Evolutionary conservation across 192 early-diverging fungal genomes (phyloP).

Genomic region (Coemansia sp.): DNA sequence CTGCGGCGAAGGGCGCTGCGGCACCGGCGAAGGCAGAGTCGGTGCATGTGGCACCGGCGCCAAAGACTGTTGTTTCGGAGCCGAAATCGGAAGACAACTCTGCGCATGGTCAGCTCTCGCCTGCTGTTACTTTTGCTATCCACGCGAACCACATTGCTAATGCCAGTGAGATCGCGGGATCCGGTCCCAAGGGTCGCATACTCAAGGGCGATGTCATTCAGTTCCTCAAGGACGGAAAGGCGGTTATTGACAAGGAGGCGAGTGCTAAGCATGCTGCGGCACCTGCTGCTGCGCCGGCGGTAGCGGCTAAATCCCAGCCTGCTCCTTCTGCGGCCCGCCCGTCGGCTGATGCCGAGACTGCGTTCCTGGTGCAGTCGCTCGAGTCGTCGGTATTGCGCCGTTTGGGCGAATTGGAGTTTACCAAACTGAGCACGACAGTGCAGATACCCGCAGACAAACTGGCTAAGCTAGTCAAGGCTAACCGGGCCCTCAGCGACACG

Average conservation of each 20-base stretch:
- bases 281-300: not conserved
- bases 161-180: slow-evolving; percentile 43
- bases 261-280: slow-evolving; percentile 3
- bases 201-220: slow-evolving; percentile 75
- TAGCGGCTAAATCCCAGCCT: not conserved
- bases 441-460: slow-evolving; percentile 39
- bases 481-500: slow-evolving; percentile 14
- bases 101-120: slow-evolving; percentile 29
- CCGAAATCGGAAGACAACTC: slow-evolving; percentile 17
- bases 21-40: not conserved
- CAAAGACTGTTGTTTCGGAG: slow-evolving; percentile 7
- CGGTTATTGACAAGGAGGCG: slow-evolving; percentile 49
- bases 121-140: slow-evolving; percentile 48
- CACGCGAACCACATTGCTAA: slow-evolving; percentile 48
- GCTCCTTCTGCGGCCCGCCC: not conserved
- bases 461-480: slow-evolving; percentile 18
- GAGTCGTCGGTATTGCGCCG: slow-evolving; percentile 47
- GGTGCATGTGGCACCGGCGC: not conserved
- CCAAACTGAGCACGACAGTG: slow-evolving; percentile 36
- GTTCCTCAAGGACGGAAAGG: slow-evolving; percentile 55
- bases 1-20: not conserved
- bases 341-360: slow-evolving; percentile 28
- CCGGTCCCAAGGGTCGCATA: slow-evolving; percentile 69
- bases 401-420: slow-evolving; percentile 36
- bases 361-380: slow-evolving; percentile 45